A percentile compares a stretch with the other conserved stretches of the same genome.
Evolutionary conservation across 441 rosid species (phyloP).

Genomic region (Populus hybrid): DNA sequence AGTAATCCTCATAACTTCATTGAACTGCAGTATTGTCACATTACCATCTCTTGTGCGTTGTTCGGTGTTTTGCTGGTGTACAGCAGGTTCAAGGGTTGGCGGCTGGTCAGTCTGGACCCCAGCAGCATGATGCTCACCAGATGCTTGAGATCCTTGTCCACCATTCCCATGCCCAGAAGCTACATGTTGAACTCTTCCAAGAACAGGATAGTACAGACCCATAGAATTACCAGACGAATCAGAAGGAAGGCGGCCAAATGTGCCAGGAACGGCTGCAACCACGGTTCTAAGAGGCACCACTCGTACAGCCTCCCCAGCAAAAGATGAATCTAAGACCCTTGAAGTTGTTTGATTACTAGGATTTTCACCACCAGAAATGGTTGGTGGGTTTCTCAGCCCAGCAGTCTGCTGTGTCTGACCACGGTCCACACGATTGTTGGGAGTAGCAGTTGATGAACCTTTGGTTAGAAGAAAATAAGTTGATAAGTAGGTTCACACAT

Average conservation of each 20-base stretch:
- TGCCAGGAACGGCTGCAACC: constrained; percentile 60
- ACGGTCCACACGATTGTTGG: constrained; percentile 40
- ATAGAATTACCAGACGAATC: constrained; percentile 48
- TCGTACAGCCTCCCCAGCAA: constrained; percentile 55
- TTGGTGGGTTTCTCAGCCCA: constrained; percentile 35
- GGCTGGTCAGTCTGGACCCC: constrained; percentile 38
- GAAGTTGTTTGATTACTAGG: constrained; percentile 34
- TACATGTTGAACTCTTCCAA: constrained; percentile 52
- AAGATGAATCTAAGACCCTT: constrained; percentile 40
- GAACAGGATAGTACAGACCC: constrained; percentile 49
- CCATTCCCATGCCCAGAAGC: constrained; percentile 38
- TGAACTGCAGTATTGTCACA: neutral
- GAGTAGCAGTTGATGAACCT: constrained; percentile 44
- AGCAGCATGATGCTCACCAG: constrained; percentile 33
- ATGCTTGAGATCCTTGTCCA: constrained; percentile 38
- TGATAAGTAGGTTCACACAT: neutral
- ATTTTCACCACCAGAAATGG: constrained; percentile 36
- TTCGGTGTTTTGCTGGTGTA: constrained; percentile 33
- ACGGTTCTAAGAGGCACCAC: constrained; percentile 64
- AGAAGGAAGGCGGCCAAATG: constrained; percentile 48
- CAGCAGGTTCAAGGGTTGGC: constrained; percentile 32
- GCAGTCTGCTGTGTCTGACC: constrained; percentile 37
- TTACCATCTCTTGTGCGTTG: constrained; percentile 47
- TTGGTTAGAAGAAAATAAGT: neutral
- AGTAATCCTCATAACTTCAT: neutral